Conservation (phyloP, 192 early-diverging fungal species). For the Linnemannia zychae region DNA sequence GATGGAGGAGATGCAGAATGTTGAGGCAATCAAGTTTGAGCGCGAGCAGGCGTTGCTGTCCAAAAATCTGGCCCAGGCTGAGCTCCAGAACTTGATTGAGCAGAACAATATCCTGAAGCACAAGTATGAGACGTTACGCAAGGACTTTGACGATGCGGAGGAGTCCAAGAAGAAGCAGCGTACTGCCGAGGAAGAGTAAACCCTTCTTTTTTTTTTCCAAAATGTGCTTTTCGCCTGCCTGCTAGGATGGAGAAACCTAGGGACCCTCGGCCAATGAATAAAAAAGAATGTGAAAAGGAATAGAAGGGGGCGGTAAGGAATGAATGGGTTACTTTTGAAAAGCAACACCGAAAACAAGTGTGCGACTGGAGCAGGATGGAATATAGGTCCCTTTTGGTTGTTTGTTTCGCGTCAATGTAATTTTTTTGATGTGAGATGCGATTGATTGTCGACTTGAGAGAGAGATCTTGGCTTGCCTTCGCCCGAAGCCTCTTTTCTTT, state of each 20-base stretch:
- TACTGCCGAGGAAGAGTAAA: not conserved
- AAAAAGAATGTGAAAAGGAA: constrained; percentile 9
- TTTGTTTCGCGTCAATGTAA: too few species aligned
- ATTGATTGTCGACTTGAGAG: too few species aligned
- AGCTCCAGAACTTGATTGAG: constrained; percentile 14
- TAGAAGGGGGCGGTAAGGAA: not conserved
- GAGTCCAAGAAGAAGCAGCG: constrained; percentile 48
- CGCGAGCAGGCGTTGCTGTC: constrained; percentile 21
- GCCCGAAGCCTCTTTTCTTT: not conserved
- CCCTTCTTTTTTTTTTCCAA: not conserved
- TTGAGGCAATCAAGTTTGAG: constrained; percentile 11
- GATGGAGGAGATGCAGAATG: constrained; percentile 11
- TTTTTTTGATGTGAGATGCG: too few species aligned
- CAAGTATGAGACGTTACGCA: constrained; percentile 60
- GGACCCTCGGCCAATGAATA: not conserved
- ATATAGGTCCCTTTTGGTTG: not conserved
- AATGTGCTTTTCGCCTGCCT: not conserved
- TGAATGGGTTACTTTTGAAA: not conserved
- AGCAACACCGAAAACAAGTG: not conserved
- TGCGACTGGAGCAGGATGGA: not conserved
- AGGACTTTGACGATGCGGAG: constrained; percentile 57
- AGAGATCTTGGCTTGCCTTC: constrained; percentile 1
- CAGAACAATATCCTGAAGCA: constrained; percentile 35
- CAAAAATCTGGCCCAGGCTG: constrained; percentile 22
- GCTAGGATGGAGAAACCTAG: not conserved